phyloP scores from a whole-genome alignment of 345 rosid species.

The Dovyalis caffra region DNA sequence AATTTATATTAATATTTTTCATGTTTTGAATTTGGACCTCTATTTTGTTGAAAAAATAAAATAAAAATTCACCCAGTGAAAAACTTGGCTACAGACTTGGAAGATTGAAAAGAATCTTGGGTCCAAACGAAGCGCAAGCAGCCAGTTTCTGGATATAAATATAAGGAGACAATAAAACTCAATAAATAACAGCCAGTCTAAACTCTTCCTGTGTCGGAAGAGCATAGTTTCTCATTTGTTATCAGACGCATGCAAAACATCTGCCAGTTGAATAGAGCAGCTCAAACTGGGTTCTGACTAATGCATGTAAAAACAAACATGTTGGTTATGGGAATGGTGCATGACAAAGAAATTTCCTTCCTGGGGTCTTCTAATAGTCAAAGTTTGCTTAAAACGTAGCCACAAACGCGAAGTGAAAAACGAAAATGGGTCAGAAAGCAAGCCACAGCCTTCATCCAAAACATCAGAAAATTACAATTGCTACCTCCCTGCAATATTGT shows the following conservation, averaged over 20 bases:
- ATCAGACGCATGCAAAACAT: not conserved
- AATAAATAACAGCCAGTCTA: not conserved
- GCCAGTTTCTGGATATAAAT: not conserved
- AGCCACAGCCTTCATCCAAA: conserved; percentile 2
- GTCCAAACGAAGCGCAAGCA: not conserved
- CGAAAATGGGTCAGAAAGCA: not conserved
- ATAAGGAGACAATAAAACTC: too few species aligned
- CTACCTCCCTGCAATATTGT: not conserved
- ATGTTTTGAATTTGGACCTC: too few species aligned
- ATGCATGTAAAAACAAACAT: not conserved
- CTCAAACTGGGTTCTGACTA: not conserved
- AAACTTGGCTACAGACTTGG: too few species aligned
- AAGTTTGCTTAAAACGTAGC: not conserved
- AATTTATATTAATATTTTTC: too few species aligned
- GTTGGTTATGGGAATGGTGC: not conserved
- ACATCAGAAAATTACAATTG: not conserved
- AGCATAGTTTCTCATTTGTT: not conserved
- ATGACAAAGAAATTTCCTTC: not conserved
- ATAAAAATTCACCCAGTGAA: too few species aligned
- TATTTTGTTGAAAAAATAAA: too few species aligned
- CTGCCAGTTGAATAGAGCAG: not conserved
- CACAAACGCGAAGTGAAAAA: not conserved
- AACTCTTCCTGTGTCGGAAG: not conserved
- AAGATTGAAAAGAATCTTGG: not conserved
- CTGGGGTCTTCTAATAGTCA: not conserved